Conservation (phyloP, 2,329 filamentous ascomycete species). For the Fusarium coicis region DNA sequence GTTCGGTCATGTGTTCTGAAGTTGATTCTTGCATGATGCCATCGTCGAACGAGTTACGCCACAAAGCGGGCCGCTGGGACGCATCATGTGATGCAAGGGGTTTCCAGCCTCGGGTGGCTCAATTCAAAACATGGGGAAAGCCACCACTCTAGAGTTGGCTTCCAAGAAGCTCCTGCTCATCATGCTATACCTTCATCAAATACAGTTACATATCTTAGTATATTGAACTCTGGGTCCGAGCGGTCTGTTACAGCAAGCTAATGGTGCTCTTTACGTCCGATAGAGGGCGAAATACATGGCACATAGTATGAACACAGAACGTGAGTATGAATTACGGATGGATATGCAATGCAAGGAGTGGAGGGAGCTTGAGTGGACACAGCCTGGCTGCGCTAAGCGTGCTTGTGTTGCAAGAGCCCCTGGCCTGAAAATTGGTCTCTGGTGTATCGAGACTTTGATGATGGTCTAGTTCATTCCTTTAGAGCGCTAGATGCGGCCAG, state of each 20-base stretch:
- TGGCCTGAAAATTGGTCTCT: conserved; percentile 33
- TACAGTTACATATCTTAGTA: not conserved
- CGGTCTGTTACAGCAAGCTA: not conserved
- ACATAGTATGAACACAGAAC: not conserved
- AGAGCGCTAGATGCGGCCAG: not conserved
- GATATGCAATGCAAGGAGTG: conserved; percentile 32
- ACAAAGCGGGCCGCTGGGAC: conserved; percentile 26
- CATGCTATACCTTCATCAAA: not conserved
- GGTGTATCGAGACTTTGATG: conserved; percentile 35
- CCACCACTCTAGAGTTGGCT: not conserved
- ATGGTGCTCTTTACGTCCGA: not conserved
- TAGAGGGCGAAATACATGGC: not conserved
- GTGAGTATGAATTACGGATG: conserved; percentile 9
- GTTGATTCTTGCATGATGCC: conserved; percentile 39
- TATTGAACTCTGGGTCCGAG: not conserved
- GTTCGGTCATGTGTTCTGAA: conserved; percentile 17
- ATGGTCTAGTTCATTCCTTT: conserved; percentile 17
- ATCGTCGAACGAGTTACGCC: conserved; percentile 41
- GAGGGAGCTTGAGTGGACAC: conserved; percentile 44
- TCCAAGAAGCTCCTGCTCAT: not conserved
- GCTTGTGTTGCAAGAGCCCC: conserved; percentile 31
- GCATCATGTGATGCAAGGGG: conserved; percentile 41
- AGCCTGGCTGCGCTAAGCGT: conserved; percentile 16
- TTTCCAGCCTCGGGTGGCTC: conserved; percentile 30
- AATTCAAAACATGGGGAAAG: not conserved